A percentile compares a stretch with the other conserved stretches of the same genome.
phyloP scores from a whole-genome alignment of 805 yeast species.

The Candida sakaeoensis region DNA sequence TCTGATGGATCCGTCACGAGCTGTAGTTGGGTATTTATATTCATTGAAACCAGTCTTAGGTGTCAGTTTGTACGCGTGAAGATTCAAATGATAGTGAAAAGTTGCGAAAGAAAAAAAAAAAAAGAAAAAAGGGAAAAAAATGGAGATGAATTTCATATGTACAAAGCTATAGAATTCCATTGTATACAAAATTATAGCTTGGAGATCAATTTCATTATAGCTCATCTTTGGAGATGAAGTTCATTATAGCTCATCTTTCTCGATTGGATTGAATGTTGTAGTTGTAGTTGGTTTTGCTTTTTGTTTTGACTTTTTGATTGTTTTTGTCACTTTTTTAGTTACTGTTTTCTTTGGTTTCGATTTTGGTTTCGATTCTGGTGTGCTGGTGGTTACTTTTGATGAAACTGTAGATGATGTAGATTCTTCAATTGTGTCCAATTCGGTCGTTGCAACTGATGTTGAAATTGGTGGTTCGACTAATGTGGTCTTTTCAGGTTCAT shows the following conservation, averaged over 20 bases:
- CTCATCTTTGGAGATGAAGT: too few species aligned
- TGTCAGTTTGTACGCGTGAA: constrained; percentile 6
- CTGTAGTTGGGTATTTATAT: constrained; percentile 10
- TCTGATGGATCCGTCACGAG: constrained; percentile 67
- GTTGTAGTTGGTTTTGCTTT: background rate
- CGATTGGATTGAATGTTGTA: constrained; percentile 7
- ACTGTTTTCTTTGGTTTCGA: constrained; percentile 4
- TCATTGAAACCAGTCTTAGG: background rate
- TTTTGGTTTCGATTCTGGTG: background rate
- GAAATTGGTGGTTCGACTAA: constrained; percentile 1
- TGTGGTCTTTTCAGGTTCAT: too few species aligned
- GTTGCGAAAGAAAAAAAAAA: constrained; percentile 2
- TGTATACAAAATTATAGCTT: too few species aligned
- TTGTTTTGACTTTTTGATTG: constrained; percentile 11
- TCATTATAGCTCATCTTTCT: constrained; percentile 15
- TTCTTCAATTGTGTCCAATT: too few species aligned
- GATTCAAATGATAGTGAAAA: background rate
- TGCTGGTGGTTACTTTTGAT: background rate
- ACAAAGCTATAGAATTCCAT: too few species aligned
- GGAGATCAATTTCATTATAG: too few species aligned
- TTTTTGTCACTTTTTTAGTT: constrained; percentile 12
- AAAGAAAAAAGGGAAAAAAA: too few species aligned
- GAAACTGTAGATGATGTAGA: constrained; percentile 1
- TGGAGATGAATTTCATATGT: too few species aligned
- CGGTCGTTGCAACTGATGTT: background rate